Percentiles rank a stretch among this genome's conserved stretches.
Evolutionary conservation across 192 early-diverging fungal genomes (phyloP).

Genomic region (Coemansia sp.): DNA sequence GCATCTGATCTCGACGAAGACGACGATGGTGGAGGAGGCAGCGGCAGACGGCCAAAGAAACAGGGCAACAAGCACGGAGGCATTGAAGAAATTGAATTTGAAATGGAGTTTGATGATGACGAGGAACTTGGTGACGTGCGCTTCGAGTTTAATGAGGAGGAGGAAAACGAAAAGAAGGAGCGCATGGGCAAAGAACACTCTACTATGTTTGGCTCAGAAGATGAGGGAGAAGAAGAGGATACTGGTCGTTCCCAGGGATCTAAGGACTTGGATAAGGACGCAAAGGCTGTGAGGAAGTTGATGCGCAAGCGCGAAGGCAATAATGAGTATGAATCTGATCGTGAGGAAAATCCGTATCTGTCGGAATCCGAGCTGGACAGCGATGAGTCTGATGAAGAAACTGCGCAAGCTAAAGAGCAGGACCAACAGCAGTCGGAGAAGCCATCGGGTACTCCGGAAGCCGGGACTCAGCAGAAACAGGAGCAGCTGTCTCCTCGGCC

Average conservation of each 20-base stretch:
- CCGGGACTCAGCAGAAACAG: background rate
- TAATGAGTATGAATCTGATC: slow-evolving; percentile 30
- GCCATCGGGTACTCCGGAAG: slow-evolving; percentile 5
- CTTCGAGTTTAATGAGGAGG: slow-evolving; percentile 67
- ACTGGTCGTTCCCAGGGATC: background rate
- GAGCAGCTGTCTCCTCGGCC: slow-evolving; percentile 3
- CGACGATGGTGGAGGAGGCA: slow-evolving; percentile 47
- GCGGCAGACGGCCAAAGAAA: slow-evolving; percentile 27
- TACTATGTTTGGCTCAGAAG: slow-evolving; percentile 18
- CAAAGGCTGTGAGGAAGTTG: slow-evolving; percentile 61
- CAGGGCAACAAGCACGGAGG: slow-evolving; percentile 54
- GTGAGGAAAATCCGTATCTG: slow-evolving; percentile 46
- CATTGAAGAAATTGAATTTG: slow-evolving; percentile 74
- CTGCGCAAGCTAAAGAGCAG: slow-evolving; percentile 7
- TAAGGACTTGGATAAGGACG: slow-evolving; percentile 40
- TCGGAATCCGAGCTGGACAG: slow-evolving; percentile 44
- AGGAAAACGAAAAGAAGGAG: slow-evolving; percentile 58
- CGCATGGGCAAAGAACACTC: slow-evolving; percentile 30
- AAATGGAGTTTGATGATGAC: slow-evolving; percentile 80
- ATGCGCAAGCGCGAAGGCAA: slow-evolving; percentile 63
- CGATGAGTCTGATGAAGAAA: slow-evolving; percentile 41
- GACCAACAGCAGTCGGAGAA: slow-evolving; percentile 19
- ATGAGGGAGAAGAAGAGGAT: slow-evolving; percentile 41
- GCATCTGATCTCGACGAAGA: slow-evolving; percentile 51
- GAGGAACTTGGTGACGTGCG: slow-evolving; percentile 69